Base-by-base conservation (phyloP, 345 rosid species). In the Eucalyptus shirleyi region DNA sequence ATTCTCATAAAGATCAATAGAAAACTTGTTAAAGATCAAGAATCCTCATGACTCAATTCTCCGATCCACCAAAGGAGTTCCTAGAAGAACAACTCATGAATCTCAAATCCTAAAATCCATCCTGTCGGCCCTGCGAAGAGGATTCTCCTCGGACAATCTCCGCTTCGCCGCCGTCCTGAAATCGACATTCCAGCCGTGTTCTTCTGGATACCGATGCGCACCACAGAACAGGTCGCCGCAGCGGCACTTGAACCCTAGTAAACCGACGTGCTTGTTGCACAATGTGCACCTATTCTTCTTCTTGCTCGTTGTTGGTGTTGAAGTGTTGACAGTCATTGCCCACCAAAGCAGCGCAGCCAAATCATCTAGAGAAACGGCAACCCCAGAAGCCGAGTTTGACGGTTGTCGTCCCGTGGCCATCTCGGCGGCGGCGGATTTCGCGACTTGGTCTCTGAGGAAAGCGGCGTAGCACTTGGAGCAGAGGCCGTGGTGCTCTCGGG, bases 161-260 rank as follows among this genome's bases (percentile, higher is more conserved):
- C 90, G 89, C 13, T 95, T 94, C 2, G 95, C 97, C 3, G 86
- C 65, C 13, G 77, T 93, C 95, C 93, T 95, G 96, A 94, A 97
- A 93, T 97, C 98, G 40, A 94, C 95, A 2, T 83, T 50, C 50
- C 97, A 96, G 6, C 90, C 93, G 19, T 97, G 98, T 28, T 92
- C 93, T 92, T 97, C 98, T 4, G 98, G 93, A 93, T 97, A 95
- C 88, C 98, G 92, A 90, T 96, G 98, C 30, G 88, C 85, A 42
- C 96, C 93, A 87, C 99, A 96, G 90, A 90, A 96, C 32, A 94
- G 93, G 45, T 91, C 90, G 51, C 96, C 97, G 44, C 98, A 97
- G 95, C 91, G 94, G 90, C 99, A 97, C 91, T 91, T 91, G 62
- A 97, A 97, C 37, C 97, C 97, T 28, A 94, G 93, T 87, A 97